Percentiles rank a stretch among this genome's conserved stretches.
phyloP scores from a whole-genome alignment of 345 rosid species.

The rapeseed (Brassica napus) region Da-Ae NC_063452.1:16894501-16895000 shows the following conservation, averaged over 20 bases:
- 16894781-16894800: background rate
- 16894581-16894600: background rate
- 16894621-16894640: background rate
- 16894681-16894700: background rate
- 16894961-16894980: background rate
- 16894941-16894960: background rate
- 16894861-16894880: background rate
- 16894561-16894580: background rate
- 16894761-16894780: background rate
- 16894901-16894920: slow-evolving; percentile 9
- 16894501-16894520: too few relatives aligned
- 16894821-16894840: background rate
- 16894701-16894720: background rate
- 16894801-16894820: background rate
- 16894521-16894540: too few relatives aligned
- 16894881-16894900: background rate
- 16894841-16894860: background rate
- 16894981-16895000: slow-evolving; percentile 21
- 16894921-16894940: background rate
- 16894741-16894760: background rate
- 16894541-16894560: background rate
- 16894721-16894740: background rate
- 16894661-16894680: background rate
- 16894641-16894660: background rate
- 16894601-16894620: background rate